phyloP scores from a whole-genome alignment of 2,329 filamentous ascomycete genomes.

The Colletotrichum ledebouriae region DNA sequence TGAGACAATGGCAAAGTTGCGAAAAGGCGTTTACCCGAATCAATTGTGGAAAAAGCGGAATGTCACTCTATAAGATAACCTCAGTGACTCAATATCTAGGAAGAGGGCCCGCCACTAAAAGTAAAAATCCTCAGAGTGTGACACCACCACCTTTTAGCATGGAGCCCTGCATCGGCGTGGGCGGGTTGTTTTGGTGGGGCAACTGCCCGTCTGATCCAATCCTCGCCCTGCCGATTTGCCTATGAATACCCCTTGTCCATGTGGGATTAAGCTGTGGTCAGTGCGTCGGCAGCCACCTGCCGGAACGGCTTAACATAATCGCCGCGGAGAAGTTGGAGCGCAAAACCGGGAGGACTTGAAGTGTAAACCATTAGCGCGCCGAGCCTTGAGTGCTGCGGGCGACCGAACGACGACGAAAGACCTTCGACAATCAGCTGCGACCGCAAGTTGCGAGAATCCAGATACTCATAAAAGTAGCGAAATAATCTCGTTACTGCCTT shows the following conservation, averaged over 20 bases:
- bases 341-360: not conserved
- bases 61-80: slow-evolving; percentile 40
- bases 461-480: no score
- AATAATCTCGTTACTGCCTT: not conserved
- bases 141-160: slow-evolving; percentile 36
- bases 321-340: slow-evolving; percentile 9
- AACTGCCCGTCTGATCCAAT: slow-evolving; percentile 39
- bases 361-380: slow-evolving; percentile 26
- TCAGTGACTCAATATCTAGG: slow-evolving; percentile 36
- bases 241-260: slow-evolving; percentile 30
- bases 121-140: slow-evolving; percentile 41
- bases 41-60: slow-evolving; percentile 33
- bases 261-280: slow-evolving; percentile 52
- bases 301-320: slow-evolving; percentile 45
- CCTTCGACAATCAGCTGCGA: slow-evolving; percentile 14
- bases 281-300: slow-evolving; percentile 44
- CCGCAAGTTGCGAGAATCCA: not conserved
- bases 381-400: slow-evolving; percentile 12
- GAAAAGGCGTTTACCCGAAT: slow-evolving; percentile 1
- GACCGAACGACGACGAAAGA: slow-evolving; percentile 20
- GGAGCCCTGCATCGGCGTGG: slow-evolving; percentile 48
- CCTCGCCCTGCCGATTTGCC: slow-evolving; percentile 40
- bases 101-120: slow-evolving; percentile 37
- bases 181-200: slow-evolving; percentile 45
- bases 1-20: slow-evolving; percentile 2